Base-by-base conservation (phyloP, 2,329 filamentous ascomycete genomes). In the Talaromyces marneffei region DNA sequence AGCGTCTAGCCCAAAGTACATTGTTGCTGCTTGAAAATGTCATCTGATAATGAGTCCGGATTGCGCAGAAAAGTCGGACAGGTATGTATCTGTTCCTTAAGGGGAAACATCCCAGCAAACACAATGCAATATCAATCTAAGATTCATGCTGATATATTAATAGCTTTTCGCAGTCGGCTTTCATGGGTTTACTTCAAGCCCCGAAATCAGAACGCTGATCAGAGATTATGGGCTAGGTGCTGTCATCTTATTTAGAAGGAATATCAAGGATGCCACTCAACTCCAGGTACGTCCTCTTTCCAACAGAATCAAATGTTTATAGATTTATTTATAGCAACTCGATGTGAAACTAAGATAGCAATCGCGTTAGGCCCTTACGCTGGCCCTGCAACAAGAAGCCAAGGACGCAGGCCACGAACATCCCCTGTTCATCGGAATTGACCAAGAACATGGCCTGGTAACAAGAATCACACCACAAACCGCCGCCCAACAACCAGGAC, bases 131-230 rank as follows among this genome's bases (percentile, higher is more conserved):
- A 14, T 48, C 23, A 29, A 8, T 23, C 9, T 4, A 16, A 16
- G 42, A 29, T 48, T 27, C 44, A 44, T 31, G 16, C 4, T 50
- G 16, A 50, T 25, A 18, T 50, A 9, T 2, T 18, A 52, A 18
- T 59, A 80, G 77, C 72, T 79, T 48, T 79, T 80, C 60, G 74
- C 77, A 40, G 75, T 79, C 62, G 77, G 77, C 23, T 79, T 79
- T 42, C 67, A 78, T 62, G 76, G 75, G 44, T 67, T 72, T 44
- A 69, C 69, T 6, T 70, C 73, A 5, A 77, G 71, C 59, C 66
- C 73, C 12, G 73, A 78, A 60, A 76, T 80, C 64, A 77, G 76
- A 63, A 74, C 70, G 7, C 65, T 79, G 53, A 79, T 79, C 54
- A 71, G 68, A 18, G 74, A 72, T 3, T 73, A 77, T 63, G 74